A percentile compares a stretch with the other conserved stretches of the same genome.
Conservation (phyloP, 2,329 filamentous ascomycete genomes). For the Trichoderma hamatum region DNA sequence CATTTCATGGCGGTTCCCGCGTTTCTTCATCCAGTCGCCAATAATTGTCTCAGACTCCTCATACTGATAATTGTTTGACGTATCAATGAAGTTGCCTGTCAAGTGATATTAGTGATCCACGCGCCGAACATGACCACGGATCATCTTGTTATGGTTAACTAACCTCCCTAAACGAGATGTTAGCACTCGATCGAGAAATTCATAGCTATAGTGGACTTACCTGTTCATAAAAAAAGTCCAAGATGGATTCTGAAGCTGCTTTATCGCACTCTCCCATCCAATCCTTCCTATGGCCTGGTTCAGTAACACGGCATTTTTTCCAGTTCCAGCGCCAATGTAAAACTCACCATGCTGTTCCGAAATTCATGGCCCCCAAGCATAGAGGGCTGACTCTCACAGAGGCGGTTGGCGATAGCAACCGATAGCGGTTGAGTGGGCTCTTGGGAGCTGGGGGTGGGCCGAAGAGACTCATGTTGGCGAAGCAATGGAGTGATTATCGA, state of each 20-base stretch:
- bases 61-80: conserved; percentile 68
- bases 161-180: conserved; percentile 35
- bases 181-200: conserved; percentile 19
- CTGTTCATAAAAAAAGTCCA: conserved; percentile 67
- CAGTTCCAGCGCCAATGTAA: background rate
- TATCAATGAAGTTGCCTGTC: conserved; percentile 73
- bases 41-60: conserved; percentile 67
- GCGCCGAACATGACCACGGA: background rate
- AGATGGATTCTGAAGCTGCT: conserved; percentile 61
- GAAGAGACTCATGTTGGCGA: conserved; percentile 7
- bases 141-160: background rate
- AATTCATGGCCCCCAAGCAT: conserved; percentile 67
- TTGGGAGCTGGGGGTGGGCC: conserved; percentile 48
- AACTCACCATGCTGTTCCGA: conserved; percentile 58
- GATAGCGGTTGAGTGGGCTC: conserved; percentile 66
- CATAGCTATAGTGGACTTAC: conserved; percentile 37
- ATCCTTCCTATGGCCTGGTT: conserved; percentile 44
- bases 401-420: conserved; percentile 67
- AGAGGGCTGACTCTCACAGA: conserved; percentile 68
- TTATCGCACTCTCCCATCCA: conserved; percentile 69
- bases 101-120: background rate
- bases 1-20: conserved; percentile 67
- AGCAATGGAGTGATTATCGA: background rate
- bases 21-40: conserved; percentile 70
- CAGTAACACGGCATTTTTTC: background rate